Base-by-base conservation (phyloP, 2,329 filamentous ascomycete species). In the Colletotrichum salicis region DNA sequence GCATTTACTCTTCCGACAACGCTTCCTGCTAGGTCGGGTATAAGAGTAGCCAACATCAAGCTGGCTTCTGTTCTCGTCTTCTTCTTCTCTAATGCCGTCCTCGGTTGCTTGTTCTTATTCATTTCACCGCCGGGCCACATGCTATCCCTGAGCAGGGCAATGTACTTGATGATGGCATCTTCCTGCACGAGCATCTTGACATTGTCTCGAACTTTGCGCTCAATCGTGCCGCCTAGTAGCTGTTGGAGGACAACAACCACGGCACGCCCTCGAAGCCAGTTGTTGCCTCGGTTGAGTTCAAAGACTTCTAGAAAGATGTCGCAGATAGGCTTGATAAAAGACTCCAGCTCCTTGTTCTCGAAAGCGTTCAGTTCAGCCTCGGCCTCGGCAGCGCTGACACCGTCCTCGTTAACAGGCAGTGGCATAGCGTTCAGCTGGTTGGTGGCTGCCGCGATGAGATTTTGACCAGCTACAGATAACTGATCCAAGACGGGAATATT, bases 281-380 rank as follows among this genome's bases (percentile, higher is more conserved):
- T 98, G 82, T 97, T 98, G 52, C 96, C 95, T 72, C 93, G 92
- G 80, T 98, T 97, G 51, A 99, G 88, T 78, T 97, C 95, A 78
- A 99, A 99, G 0, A 95, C 90, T 80, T 99, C 96, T 19, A 99
- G 89, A 82, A 99, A 99, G 72, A 99, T 92, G 81, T 99, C 96
- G 82, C 95, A 98, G 73, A 99, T 98, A 4, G 96, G 97, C 80
- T 98, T 99, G 77, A 99, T 96, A 78, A 99, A 98, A 1, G 96
- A 96, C 79, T 97, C 95, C 2, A 95, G 86, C 76, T 97, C 94
- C 77, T 91, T 92, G 79, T 94, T 92, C 82, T 98, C 96, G 77
- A 97, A 98, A 0, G 96, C 96, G 70, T 95, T 94, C 60, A 99
- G 86, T 81, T 98, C 96, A 0, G 96, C 96, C 82, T 98, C 95